A percentile compares a stretch with the other conserved stretches of the same genome.
Conservation (phyloP, 306 rosid genomes). For the Prunus campanulata region DNA sequence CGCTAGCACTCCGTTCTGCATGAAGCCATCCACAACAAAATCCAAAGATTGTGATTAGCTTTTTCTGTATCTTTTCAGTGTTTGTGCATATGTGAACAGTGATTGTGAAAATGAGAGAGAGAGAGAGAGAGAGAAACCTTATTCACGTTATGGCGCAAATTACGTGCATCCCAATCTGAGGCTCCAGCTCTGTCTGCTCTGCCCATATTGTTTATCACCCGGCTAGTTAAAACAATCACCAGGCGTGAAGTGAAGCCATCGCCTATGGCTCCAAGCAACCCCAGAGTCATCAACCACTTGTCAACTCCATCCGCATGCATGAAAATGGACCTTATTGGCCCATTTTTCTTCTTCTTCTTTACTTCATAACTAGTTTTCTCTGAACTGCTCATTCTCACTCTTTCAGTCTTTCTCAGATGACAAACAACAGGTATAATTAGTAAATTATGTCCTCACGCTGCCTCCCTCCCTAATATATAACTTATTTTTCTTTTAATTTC, state of each 20-base stretch:
- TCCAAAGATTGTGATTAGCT: neutral
- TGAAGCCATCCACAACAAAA: neutral
- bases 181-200: neutral
- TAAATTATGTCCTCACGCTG: too few species aligned
- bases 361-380: neutral
- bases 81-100: neutral
- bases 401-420: neutral
- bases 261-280: constrained; percentile 26
- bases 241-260: constrained; percentile 19
- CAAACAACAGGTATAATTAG: neutral
- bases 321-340: constrained; percentile 33
- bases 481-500: too few species aligned
- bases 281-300: constrained; percentile 22
- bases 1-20: neutral
- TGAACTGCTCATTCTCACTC: neutral
- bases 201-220: constrained; percentile 43
- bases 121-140: constrained; percentile 22
- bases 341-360: neutral
- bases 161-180: neutral
- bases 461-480: too few species aligned
- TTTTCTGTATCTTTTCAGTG: neutral
- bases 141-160: constrained; percentile 20
- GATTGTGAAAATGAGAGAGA: too few species aligned
- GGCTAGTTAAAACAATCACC: constrained; percentile 24
- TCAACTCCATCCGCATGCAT: constrained; percentile 34